A percentile compares a stretch with the other conserved stretches of the same genome.
Conservation (phyloP, 352 stramenopile species). For the Globisporangium yorkense region DNA sequence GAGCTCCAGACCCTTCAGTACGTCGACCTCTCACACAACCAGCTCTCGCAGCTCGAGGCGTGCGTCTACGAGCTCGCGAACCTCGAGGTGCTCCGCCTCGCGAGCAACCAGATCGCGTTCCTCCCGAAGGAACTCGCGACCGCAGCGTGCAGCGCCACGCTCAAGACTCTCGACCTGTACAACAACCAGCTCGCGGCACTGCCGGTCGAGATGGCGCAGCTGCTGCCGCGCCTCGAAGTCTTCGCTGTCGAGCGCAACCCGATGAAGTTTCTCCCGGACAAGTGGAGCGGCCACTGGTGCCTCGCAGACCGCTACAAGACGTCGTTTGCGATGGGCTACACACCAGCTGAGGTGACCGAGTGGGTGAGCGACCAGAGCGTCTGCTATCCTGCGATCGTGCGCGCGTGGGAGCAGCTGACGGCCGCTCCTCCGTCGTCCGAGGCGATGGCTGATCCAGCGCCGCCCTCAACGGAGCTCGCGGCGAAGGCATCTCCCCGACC, state of each 20-base stretch:
- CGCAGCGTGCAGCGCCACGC: constrained; percentile 10
- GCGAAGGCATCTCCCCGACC: background rate
- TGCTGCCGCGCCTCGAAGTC: constrained; percentile 52
- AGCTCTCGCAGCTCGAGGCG: constrained; percentile 34
- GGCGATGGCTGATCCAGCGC: background rate
- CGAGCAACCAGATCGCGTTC: constrained; percentile 37
- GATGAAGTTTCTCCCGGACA: constrained; percentile 46
- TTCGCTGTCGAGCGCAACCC: constrained; percentile 53
- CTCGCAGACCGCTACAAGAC: constrained; percentile 49
- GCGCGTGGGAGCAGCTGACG: constrained; percentile 30
- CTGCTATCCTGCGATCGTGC: constrained; percentile 50
- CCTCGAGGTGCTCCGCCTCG: constrained; percentile 51
- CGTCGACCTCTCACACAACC: constrained; percentile 54
- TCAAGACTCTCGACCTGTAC: constrained; percentile 61
- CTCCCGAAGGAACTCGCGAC: constrained; percentile 29
- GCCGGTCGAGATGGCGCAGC: constrained; percentile 40
- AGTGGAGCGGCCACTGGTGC: constrained; percentile 55
- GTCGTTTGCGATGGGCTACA: constrained; percentile 47
- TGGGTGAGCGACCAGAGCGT: constrained; percentile 40
- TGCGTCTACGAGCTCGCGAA: constrained; percentile 40
- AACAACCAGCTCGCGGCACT: constrained; percentile 50
- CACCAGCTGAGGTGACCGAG: constrained; percentile 34
- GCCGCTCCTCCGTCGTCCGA: background rate
- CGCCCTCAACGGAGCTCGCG: too few species aligned
- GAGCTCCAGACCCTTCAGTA: constrained; percentile 34